Evolutionary conservation across 2,329 filamentous ascomycete species (phyloP), one percentile per base, ranked within the genome.

Genomic region (Ophiobolus disseminans): DNA sequence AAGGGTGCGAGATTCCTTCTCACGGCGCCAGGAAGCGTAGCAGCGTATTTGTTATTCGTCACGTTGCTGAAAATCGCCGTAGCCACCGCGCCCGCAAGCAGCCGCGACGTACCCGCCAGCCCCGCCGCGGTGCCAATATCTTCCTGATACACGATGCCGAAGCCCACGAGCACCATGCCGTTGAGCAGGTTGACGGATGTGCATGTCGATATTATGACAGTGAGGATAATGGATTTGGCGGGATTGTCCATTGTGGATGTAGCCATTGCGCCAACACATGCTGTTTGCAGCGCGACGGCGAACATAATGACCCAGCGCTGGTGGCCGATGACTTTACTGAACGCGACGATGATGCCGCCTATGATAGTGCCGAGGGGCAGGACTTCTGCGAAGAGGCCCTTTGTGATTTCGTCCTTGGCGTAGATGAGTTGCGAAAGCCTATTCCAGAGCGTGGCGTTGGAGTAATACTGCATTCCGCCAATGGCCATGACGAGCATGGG

Each of bases 401-500:
- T 68, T 5, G 60, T 63, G 13, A 68, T 56, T 38, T 68, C 64
- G 32, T 68, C 61, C 16, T 31, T 50, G 1, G 65, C 61, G 26
- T 68, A 68, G 5, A 68, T 58, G 8, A 68, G 57, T 28, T 65
- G 63, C 1, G 60, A 65, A 0, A 68, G 55, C 9, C 65, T 58
- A 5, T 42, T 52, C 63, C 62, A 69, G 2, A 68, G 49, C 1
- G 65, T 68, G 3, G 65, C 62, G n/a, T 68, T 65, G 10, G 50
- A 58, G 38, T 68, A 68, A 28, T 68, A 68, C 31, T 68, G 65
- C 62, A 66, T 67, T 0, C 63, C 62, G 2, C 60, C 63, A 14
- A 68, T 66, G 2, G 65, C 61, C 63, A 68, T 68, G 19, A 65
- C 62, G 2, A 67, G n/a, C 55, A 68, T 66, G 0, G 64, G 65